Conservation (phyloP, 2,329 filamentous ascomycete species). For the Aotearoamyces nothofagi region DNA sequence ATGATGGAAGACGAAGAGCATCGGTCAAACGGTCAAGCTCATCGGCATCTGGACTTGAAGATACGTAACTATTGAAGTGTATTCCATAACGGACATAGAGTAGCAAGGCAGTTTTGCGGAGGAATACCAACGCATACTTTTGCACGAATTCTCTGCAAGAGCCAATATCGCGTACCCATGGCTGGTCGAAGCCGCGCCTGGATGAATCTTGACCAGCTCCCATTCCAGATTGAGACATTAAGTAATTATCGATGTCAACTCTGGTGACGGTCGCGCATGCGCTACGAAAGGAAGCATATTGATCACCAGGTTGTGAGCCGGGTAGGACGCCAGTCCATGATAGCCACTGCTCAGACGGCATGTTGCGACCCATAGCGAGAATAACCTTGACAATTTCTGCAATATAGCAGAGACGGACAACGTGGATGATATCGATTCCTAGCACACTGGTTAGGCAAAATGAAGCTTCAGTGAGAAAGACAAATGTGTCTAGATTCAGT, state of each 20-base stretch:
- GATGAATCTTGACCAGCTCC: conserved; percentile 1
- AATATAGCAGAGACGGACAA: conserved; percentile 76
- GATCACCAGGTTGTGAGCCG: not conserved
- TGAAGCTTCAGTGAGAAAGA: conserved; percentile 69
- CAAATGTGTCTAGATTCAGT: conserved; percentile 55
- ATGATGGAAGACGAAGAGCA: conserved; percentile 57
- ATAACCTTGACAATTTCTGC: conserved; percentile 81
- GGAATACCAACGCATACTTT: conserved; percentile 78
- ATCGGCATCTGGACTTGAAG: conserved; percentile 46
- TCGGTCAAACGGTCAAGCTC: conserved; percentile 75
- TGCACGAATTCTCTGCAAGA: conserved; percentile 47
- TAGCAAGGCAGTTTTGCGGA: conserved; percentile 72
- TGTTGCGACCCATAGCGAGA: conserved; percentile 38
- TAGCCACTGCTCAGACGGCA: conserved; percentile 33
- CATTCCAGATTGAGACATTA: too few species aligned
- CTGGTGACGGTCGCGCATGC: conserved; percentile 16
- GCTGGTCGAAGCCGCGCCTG: conserved; percentile 30
- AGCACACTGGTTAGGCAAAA: conserved; percentile 54
- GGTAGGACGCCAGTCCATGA: conserved; percentile 7
- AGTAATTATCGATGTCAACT: not conserved
- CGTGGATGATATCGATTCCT: conserved; percentile 58
- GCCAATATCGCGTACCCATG: conserved; percentile 34
- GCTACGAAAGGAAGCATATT: not conserved
- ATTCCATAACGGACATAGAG: conserved; percentile 81
- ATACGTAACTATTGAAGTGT: conserved; percentile 61